phyloP scores from a whole-genome alignment of 106 monocot species.

The Triglochin maritima region DNA sequence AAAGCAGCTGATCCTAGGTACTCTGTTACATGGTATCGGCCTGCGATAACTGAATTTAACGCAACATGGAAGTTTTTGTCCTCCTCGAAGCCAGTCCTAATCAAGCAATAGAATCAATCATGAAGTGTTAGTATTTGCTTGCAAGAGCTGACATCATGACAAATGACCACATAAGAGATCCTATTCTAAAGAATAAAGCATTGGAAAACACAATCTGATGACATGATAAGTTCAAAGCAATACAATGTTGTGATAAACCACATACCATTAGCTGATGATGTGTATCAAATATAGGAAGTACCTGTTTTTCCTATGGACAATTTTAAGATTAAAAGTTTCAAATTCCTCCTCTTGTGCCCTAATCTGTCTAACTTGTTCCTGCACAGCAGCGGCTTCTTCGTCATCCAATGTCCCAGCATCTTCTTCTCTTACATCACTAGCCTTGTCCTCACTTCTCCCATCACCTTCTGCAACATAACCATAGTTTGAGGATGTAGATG shows the following conservation, averaged over 20 bases:
- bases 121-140: too few relatives aligned
- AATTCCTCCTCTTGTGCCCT: conserved; percentile 94
- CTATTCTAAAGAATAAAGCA: too few relatives aligned
- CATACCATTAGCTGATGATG: too few relatives aligned
- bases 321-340: conserved; percentile 94
- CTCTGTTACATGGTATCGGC: conserved; percentile 96
- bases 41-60: conserved; percentile 95
- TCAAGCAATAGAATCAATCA: neutral
- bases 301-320: conserved; percentile 99
- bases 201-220: too few relatives aligned
- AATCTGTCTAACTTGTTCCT: conserved; percentile 89
- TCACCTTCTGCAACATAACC: conserved; percentile 36
- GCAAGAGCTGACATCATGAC: too few relatives aligned
- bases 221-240: too few relatives aligned
- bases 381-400: conserved; percentile 89
- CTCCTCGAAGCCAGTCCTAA: conserved; percentile 99
- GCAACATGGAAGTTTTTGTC: conserved; percentile 98
- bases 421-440: conserved; percentile 39
- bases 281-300: conserved; percentile 1
- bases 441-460: conserved; percentile 33
- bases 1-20: conserved; percentile 97
- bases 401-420: conserved; percentile 63
- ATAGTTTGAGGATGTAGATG: conserved; percentile 61
- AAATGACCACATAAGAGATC: too few relatives aligned
- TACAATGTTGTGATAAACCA: too few relatives aligned